Evolutionary conservation across 371 early-diverging fungal genomes (phyloP), one percentile per base, ranked within the genome.

Genomic region (Mortierella sp.): DNA sequence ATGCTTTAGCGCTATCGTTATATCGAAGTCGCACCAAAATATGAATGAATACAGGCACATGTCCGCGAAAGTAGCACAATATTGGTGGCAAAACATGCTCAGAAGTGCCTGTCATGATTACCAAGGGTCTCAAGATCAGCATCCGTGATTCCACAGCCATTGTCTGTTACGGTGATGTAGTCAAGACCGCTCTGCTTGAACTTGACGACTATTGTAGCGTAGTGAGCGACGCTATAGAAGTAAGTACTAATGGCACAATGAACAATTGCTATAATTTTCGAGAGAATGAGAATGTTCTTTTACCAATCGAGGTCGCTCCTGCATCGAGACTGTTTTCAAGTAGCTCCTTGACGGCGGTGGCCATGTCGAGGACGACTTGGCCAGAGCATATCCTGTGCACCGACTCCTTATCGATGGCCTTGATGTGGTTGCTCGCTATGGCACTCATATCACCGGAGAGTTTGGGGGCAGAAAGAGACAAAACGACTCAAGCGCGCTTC

Each of bases 261-360:
- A 7, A 14, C 37, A 14, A 34, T 7, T 14, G 37, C 7, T 14
- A 34, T 11, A 53, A 27, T 0, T 19, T 21, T 24, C 48, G 15
- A 6, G 17, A 57, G 30, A 53, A 24, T 6, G 55, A 26, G 34
- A 37, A 28, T 31, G 28, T 48, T 19, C 4, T 9, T 24, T 53
- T 86, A 90, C 92, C 95, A 37, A 99, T 88, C 6, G 75, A 43
- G 0, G 94, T 93, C 3, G 99, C 89, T 1, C 90, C 87, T 0
- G 99, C 96, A 80, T 99, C 99, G 21, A 99, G 67, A 46, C 94
- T 90, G 81, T 99, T 99, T 78, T 99, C 99, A 17, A 99, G 82
- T 14, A 99, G 81, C 78, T 99, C 99, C 82, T 99, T 97, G 15
- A 92, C 88, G 15, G 95, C 90, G 2, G 90, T 92, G 3, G 92